A percentile compares a stretch with the other conserved stretches of the same genome.
phyloP scores from a whole-genome alignment of 1,284 basidiomycete genomes.

The Ustilago curta region DNA sequence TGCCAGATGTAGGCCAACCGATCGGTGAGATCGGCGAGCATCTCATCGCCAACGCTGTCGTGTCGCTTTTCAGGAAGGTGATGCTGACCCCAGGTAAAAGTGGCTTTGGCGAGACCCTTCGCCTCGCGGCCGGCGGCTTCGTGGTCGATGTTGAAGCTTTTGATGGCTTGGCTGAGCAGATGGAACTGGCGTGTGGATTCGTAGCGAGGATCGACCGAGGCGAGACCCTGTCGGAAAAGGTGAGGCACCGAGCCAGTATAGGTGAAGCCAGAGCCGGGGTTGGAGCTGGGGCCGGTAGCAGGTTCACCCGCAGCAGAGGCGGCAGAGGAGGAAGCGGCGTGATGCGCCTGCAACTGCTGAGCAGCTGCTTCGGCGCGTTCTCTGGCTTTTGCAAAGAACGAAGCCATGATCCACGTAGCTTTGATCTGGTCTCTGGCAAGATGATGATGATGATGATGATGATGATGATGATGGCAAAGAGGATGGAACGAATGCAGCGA shows the following conservation, averaged over 20 bases:
- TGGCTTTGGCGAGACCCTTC: conserved; percentile 53
- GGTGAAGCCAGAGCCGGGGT: conserved; percentile 36
- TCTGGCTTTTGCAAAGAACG: conserved; percentile 59
- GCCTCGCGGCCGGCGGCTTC: conserved; percentile 55
- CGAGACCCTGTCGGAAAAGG: conserved; percentile 56
- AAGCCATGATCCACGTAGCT: conserved; percentile 36
- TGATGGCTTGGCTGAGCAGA: conserved; percentile 56
- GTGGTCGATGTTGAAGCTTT: conserved; percentile 60
- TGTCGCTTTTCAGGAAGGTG: conserved; percentile 55
- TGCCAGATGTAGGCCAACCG: conserved; percentile 60
- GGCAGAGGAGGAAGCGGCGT: conserved; percentile 25
- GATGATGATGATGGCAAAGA: neutral
- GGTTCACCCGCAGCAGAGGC: conserved; percentile 9
- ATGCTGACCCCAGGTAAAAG: conserved; percentile 58
- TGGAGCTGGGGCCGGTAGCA: conserved; percentile 13
- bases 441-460: conserved; percentile 7
- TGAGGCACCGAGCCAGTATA: conserved; percentile 61
- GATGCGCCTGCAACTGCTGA: conserved; percentile 52
- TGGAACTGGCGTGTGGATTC: conserved; percentile 59
- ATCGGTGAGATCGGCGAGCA: conserved; percentile 56
- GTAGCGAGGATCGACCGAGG: conserved; percentile 61
- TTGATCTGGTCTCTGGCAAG: neutral
- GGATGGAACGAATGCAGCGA: neutral
- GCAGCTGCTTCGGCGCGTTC: conserved; percentile 62
- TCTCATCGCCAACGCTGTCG: conserved; percentile 57